Evolutionary conservation across 306 rosid genomes (phyloP).

Genomic region (Erythrophleum fordii): DNA sequence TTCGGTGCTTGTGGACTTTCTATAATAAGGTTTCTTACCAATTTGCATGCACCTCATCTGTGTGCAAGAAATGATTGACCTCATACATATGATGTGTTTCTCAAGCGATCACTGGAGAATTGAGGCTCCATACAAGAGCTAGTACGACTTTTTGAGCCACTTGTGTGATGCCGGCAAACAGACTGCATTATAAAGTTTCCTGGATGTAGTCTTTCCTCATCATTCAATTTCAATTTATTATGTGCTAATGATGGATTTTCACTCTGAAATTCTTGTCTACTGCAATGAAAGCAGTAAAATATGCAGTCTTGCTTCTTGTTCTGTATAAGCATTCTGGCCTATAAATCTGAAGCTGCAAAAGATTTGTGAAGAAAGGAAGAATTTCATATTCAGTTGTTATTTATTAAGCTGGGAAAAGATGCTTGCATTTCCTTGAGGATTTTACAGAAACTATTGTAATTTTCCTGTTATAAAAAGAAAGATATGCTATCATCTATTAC

Average conservation of each 20-base stretch:
- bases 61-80: neutral
- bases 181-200: constrained; percentile 16
- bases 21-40: neutral
- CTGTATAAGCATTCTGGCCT: neutral
- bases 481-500: neutral
- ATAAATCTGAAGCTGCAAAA: neutral
- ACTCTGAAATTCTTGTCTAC: neutral
- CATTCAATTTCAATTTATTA: neutral
- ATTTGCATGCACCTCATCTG: constrained; percentile 1
- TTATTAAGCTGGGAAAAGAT: neutral
- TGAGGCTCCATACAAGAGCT: neutral
- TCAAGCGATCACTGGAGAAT: neutral
- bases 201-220: neutral
- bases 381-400: neutral
- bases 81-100: constrained; percentile 16
- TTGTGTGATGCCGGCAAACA: constrained; percentile 7
- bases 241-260: neutral
- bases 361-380: neutral
- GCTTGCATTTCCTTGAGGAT: neutral
- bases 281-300: neutral
- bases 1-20: neutral
- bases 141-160: neutral
- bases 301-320: neutral
- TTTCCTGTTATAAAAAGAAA: neutral
- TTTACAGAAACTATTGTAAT: neutral